Evolutionary conservation across 345 rosid species (phyloP), one percentile per base, ranked within the genome.

Genomic region (Eucalyptus albens): DNA sequence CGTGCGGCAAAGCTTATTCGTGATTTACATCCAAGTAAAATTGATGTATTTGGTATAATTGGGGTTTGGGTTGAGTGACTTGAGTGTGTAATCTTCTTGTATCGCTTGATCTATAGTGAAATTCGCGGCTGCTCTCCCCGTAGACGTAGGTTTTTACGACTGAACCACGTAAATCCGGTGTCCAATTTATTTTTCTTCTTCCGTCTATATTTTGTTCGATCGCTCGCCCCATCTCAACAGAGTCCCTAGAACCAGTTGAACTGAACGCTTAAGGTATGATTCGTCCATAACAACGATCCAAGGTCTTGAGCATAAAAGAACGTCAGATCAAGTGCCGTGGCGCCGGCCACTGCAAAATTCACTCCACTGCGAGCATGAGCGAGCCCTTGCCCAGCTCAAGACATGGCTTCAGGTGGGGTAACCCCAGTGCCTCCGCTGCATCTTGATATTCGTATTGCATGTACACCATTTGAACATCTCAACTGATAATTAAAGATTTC

Each of bases 321-420:
- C 50, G 88, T 37, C 50, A 94, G 16, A 26, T 91, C 93, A 11
- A 93, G 93, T 5, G 97, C 95, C 8, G 97, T 96, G 8, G 98
- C 97, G 86, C 96, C 98, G 3, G 95, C 92, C 50, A 96, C 97
- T 26, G 96, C 98, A 59, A 95, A 95, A 90, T 95, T 96, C 11
- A 91, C 95, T 47, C 96, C 96, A 4, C 90, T 90, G 37, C 86
- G 59, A 21, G 47, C 88, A 87, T 69, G 45, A 85, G 90, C 42
- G 90, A 90, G 77, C 53, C 82, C 53, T 90, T 65, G 87, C 31
- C 87, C 21, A 90, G 81, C 55, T 92, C 92, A 26, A 96, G 90
- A 89, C 93, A 95, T 5, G 98, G 98, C 26, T 91, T 92, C 88
- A 94, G 50, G 88, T 90, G 83, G 9, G 96, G 96, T 89, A 94